Conservation (phyloP, 805 yeast species). For the Candida ulmi region DNA sequence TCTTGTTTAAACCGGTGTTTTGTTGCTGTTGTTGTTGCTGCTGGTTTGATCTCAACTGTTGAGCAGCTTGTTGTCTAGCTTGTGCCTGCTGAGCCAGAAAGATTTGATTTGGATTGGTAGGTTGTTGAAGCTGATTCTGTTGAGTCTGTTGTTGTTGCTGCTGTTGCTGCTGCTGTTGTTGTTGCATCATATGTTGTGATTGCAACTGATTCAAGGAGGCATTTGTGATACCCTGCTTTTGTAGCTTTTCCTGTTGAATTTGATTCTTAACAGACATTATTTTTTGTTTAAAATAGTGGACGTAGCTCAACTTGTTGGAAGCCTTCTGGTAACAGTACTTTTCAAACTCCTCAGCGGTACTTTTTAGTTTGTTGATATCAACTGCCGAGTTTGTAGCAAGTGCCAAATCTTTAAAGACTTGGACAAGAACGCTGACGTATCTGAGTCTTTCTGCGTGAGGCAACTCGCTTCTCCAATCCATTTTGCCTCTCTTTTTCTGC, state of each 20-base stretch:
- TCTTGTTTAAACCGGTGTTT: slow-evolving; percentile 2
- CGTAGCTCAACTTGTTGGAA: slow-evolving; percentile 51
- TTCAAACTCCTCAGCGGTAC: slow-evolving; percentile 68
- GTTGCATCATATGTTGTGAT: slow-evolving; percentile 22
- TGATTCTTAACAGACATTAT: slow-evolving; percentile 20
- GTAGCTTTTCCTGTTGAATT: slow-evolving; percentile 15
- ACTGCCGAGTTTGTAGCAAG: slow-evolving; percentile 12
- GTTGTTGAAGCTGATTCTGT: slow-evolving; percentile 19
- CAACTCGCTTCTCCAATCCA: slow-evolving; percentile 24
- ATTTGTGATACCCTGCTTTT: slow-evolving; percentile 31
- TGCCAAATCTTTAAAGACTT: slow-evolving; percentile 20
- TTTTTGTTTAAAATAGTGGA: slow-evolving; percentile 34
- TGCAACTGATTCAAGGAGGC: slow-evolving; percentile 13
- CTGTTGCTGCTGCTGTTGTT: neutral
- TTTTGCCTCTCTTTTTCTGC: slow-evolving; percentile 1
- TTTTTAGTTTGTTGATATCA: slow-evolving; percentile 38
- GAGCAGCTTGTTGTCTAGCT: slow-evolving; percentile 42
- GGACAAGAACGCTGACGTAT: slow-evolving; percentile 18
- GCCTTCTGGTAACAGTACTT: slow-evolving; percentile 57
- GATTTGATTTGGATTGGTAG: slow-evolving; percentile 25
- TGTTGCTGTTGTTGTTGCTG: slow-evolving; percentile 5
- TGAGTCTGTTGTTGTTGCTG: slow-evolving; percentile 15
- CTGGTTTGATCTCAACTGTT: slow-evolving; percentile 30
- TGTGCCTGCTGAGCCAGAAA: slow-evolving; percentile 45
- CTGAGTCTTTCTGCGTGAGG: slow-evolving; percentile 18